These are phyloP conservation scores for Clonostachys rosea DNA, from an alignment of 2,329 filamentous ascomycete genomes.

Conservation along the genomic window DNA sequence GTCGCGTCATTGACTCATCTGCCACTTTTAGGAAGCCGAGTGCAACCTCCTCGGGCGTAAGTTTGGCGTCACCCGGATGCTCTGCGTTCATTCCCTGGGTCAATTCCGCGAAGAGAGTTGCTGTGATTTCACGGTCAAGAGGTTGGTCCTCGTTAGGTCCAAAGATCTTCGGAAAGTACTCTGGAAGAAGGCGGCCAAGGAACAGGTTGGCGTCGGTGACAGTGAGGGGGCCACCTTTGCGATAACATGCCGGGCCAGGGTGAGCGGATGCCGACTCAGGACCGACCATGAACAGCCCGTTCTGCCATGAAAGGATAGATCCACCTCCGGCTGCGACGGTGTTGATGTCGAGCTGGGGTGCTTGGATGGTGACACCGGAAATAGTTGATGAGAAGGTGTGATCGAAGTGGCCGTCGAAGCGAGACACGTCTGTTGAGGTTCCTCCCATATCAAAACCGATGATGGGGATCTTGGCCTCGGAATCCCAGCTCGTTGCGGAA, in stretches of 20 bases:
- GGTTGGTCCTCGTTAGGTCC: slow-evolving; percentile 59
- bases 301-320: slow-evolving; percentile 65
- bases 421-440: slow-evolving; percentile 71
- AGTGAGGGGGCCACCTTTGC: slow-evolving; percentile 67
- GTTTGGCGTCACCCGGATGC: slow-evolving; percentile 14
- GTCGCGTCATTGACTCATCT: slow-evolving; percentile 25
- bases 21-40: slow-evolving; percentile 29
- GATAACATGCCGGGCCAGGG: slow-evolving; percentile 68
- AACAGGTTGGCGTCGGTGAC: slow-evolving; percentile 70
- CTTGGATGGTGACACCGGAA: slow-evolving; percentile 73
- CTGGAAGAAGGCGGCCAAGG: slow-evolving; percentile 52
- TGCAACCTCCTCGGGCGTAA: slow-evolving; percentile 27
- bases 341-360: slow-evolving; percentile 76
- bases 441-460: slow-evolving; percentile 73
- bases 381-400: slow-evolving; percentile 68
- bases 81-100: slow-evolving; percentile 34
- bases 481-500: slow-evolving; percentile 68
- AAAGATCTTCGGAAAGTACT: slow-evolving; percentile 67
- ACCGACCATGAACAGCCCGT: slow-evolving; percentile 69
- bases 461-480: slow-evolving; percentile 60
- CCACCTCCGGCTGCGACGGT: slow-evolving; percentile 75
- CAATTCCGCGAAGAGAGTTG: slow-evolving; percentile 32
- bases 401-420: slow-evolving; percentile 48
- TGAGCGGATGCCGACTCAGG: slow-evolving; percentile 68
- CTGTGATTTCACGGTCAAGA: slow-evolving; percentile 31